These are phyloP conservation scores for Tolypocladium ophioglossoides DNA, from an alignment of 2,329 filamentous ascomycete genomes.

Conservation along the genomic window DNA sequence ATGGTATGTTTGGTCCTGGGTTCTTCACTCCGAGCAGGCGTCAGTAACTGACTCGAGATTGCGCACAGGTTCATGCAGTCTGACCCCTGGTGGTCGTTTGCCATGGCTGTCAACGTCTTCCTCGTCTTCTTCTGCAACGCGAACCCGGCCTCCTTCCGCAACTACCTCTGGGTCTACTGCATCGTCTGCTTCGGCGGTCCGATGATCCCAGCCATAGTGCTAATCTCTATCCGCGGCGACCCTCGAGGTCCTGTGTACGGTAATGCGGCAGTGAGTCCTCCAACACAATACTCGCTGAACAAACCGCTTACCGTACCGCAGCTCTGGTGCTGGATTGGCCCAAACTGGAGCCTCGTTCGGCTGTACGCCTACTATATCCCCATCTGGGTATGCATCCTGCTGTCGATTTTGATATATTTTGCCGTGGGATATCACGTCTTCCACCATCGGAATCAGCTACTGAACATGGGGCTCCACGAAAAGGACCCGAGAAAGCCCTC, in stretches of 20 bases:
- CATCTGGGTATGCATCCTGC: slow-evolving; percentile 47
- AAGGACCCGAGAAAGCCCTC: slow-evolving; percentile 11
- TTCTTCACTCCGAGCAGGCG: neutral
- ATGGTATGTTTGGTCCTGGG: slow-evolving; percentile 39
- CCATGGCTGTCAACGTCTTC: slow-evolving; percentile 75
- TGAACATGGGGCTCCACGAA: slow-evolving; percentile 28
- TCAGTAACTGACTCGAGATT: neutral
- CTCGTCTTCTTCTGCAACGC: slow-evolving; percentile 51
- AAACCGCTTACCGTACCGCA: slow-evolving; percentile 11
- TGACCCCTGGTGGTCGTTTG: slow-evolving; percentile 66
- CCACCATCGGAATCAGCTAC: slow-evolving; percentile 43
- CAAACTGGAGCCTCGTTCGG: slow-evolving; percentile 41
- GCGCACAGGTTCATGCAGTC: slow-evolving; percentile 60
- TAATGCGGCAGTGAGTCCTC: slow-evolving; percentile 39
- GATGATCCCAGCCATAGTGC: slow-evolving; percentile 52
- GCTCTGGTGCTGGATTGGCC: slow-evolving; percentile 52
- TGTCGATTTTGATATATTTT: slow-evolving; percentile 43
- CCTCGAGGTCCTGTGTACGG: slow-evolving; percentile 36
- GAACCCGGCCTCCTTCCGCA: slow-evolving; percentile 52
- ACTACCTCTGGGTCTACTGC: slow-evolving; percentile 61
- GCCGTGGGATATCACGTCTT: slow-evolving; percentile 50
- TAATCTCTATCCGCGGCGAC: slow-evolving; percentile 44
- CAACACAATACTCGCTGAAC: neutral
- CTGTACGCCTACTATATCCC: slow-evolving; percentile 52
- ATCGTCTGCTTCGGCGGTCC: slow-evolving; percentile 61